phyloP scores from a whole-genome alignment of 2,329 filamentous ascomycete species.

The Ascochyta fabae region DNA sequence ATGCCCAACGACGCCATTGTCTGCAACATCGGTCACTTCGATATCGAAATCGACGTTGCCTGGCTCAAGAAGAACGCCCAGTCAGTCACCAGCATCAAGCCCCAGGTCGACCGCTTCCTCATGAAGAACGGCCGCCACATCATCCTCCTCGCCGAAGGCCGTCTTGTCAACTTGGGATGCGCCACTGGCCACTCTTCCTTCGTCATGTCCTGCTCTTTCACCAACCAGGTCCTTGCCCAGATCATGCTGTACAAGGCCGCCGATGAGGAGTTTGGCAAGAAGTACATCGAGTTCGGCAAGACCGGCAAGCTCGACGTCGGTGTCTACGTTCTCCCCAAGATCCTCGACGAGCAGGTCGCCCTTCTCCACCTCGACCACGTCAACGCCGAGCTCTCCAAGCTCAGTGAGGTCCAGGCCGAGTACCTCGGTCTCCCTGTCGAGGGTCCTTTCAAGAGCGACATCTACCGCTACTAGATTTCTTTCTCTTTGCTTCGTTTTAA shows the following conservation, averaged over 20 bases:
- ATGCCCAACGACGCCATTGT: conserved; percentile 99
- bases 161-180: conserved; percentile 99
- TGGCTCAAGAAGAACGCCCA: conserved; percentile 98
- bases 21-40: conserved; percentile 99
- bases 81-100: conserved; percentile 98
- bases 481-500: conserved; percentile 27
- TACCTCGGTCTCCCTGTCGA: conserved; percentile 86
- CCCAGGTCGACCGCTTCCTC: conserved; percentile 97
- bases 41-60: conserved; percentile 99
- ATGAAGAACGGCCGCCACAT: conserved; percentile 95
- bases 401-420: conserved; percentile 86
- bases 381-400: conserved; percentile 90
- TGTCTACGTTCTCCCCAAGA: conserved; percentile 98
- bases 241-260: conserved; percentile 96
- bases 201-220: conserved; percentile 99
- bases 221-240: conserved; percentile 99
- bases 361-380: conserved; percentile 90
- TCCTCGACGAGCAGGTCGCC: conserved; percentile 98
- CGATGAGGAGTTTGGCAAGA: conserved; percentile 85
- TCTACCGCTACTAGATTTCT: conserved; percentile 64
- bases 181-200: conserved; percentile 99
- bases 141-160: conserved; percentile 97
- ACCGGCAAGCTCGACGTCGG: conserved; percentile 86
- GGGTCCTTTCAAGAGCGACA: conserved; percentile 96
- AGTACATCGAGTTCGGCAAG: conserved; percentile 96